phyloP scores from a whole-genome alignment of 495 filamentous ascomycete genomes.

The Trichoderma parareesei region DNA sequence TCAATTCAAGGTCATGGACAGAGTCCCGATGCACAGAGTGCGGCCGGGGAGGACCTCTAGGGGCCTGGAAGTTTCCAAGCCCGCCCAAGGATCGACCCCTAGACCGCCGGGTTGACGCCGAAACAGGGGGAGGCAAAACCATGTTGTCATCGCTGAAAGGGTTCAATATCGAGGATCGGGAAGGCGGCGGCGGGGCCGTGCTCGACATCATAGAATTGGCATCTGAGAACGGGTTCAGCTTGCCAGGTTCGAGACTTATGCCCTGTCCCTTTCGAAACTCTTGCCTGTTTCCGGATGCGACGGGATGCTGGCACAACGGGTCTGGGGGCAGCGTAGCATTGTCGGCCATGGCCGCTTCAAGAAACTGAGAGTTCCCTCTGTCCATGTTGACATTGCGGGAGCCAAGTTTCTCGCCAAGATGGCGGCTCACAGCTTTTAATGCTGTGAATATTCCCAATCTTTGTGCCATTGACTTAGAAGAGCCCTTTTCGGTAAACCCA shows the following conservation, averaged over 20 bases:
- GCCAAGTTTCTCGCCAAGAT: constrained; percentile 26
- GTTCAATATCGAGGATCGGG: constrained; percentile 13
- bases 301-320: neutral
- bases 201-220: constrained; percentile 25
- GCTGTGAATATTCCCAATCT: neutral
- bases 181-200: constrained; percentile 13
- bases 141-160: constrained; percentile 29
- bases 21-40: constrained; percentile 5
- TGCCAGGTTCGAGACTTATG: constrained; percentile 24
- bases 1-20: neutral
- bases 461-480: neutral
- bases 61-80: constrained; percentile 18
- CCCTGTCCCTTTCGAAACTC: constrained; percentile 34
- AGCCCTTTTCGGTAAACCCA: neutral
- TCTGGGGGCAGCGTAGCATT: constrained; percentile 23
- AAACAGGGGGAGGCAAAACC: constrained; percentile 5
- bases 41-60: neutral
- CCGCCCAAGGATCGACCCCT: constrained; percentile 31
- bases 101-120: constrained; percentile 24
- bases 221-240: constrained; percentile 38
- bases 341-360: constrained; percentile 28
- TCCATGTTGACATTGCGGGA: constrained; percentile 41
- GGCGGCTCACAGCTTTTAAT: constrained; percentile 8
- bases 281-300: constrained; percentile 22
- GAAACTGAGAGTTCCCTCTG: constrained; percentile 44